A percentile compares a stretch with the other conserved stretches of the same genome.
phyloP scores from a whole-genome alignment of 768 basidiomycete species.

The Tubosaeta brunneosetosa region DNA sequence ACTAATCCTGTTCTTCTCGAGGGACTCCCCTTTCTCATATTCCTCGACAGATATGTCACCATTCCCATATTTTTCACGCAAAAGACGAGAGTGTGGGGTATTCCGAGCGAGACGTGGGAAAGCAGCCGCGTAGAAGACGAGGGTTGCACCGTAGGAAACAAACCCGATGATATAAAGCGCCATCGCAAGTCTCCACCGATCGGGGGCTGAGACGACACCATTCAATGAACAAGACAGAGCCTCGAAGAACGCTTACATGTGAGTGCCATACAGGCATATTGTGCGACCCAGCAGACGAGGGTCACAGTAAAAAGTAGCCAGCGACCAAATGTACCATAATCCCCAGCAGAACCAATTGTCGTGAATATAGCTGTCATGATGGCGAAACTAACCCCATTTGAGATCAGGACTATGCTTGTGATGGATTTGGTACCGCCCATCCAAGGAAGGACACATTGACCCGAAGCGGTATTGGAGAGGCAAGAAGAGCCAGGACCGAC shows the following conservation, averaged over 20 bases:
- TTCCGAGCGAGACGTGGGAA: slow-evolving; percentile 82
- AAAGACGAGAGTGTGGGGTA: slow-evolving; percentile 54
- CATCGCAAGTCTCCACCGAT: slow-evolving; percentile 74
- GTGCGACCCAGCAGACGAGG: slow-evolving; percentile 73
- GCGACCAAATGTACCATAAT: slow-evolving; percentile 53
- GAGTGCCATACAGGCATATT: slow-evolving; percentile 72
- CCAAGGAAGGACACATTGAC: slow-evolving; percentile 79
- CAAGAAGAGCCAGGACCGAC: slow-evolving; percentile 71
- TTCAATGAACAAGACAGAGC: background rate
- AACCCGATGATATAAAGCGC: slow-evolving; percentile 75
- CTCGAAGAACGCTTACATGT: slow-evolving; percentile 44
- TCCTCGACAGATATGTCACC: slow-evolving; percentile 57
- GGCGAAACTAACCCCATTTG: slow-evolving; percentile 74
- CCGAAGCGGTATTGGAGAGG: slow-evolving; percentile 49
- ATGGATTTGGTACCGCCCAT: slow-evolving; percentile 66
- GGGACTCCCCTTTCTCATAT: slow-evolving; percentile 69
- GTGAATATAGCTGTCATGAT: slow-evolving; percentile 82
- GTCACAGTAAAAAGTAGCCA: slow-evolving; percentile 75
- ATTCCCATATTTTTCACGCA: slow-evolving; percentile 52
- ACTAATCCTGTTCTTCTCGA: slow-evolving; percentile 82
- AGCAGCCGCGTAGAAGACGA: slow-evolving; percentile 74
- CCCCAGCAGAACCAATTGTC: slow-evolving; percentile 51
- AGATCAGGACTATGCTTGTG: slow-evolving; percentile 69
- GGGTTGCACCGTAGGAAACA: slow-evolving; percentile 72
- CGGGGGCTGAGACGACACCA: slow-evolving; percentile 41